phyloP scores from a whole-genome alignment of 2,329 filamentous ascomycete genomes.

The Colletotrichum falcatum region DNA sequence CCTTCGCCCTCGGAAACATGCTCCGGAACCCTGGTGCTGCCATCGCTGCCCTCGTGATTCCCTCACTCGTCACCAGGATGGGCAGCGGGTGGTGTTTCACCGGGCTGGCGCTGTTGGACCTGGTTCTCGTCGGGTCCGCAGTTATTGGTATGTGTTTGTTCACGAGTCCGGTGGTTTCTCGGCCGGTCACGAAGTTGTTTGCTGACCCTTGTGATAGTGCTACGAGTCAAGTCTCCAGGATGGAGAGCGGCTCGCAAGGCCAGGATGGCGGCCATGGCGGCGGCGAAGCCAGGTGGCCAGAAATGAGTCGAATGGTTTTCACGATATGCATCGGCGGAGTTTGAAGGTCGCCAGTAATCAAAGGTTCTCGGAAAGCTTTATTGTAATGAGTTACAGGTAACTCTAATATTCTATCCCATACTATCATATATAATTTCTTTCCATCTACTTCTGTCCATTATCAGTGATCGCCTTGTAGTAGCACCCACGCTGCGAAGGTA shows the following conservation, averaged over 20 bases:
- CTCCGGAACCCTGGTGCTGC: conserved; percentile 55
- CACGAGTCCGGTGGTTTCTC: not conserved
- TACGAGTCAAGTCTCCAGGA: conserved; percentile 34
- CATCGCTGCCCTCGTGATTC: conserved; percentile 52
- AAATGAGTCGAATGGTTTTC: conserved; percentile 9
- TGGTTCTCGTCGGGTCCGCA: conserved; percentile 44
- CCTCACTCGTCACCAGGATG: conserved; percentile 49
- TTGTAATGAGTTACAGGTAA: too few relatives aligned
- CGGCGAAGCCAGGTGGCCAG: conserved; percentile 19
- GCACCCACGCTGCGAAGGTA: not conserved
- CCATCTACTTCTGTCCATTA: too few relatives aligned
- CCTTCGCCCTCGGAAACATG: conserved; percentile 55
- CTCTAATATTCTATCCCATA: too few relatives aligned
- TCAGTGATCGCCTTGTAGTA: too few relatives aligned
- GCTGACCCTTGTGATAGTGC: conserved; percentile 11
- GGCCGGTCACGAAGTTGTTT: not conserved
- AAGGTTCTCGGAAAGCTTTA: too few relatives aligned
- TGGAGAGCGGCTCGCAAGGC: conserved; percentile 36
- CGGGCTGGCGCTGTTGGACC: conserved; percentile 51
- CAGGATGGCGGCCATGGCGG: conserved; percentile 32
- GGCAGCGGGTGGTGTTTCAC: conserved; percentile 56
- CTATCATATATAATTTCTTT: too few relatives aligned
- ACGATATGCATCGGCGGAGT: conserved; percentile 1
- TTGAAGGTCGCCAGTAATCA: not conserved
- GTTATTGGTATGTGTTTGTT: conserved; percentile 43